Conservation (phyloP, 352 stramenopile genomes). For the Pythium rishiriense region DNA sequence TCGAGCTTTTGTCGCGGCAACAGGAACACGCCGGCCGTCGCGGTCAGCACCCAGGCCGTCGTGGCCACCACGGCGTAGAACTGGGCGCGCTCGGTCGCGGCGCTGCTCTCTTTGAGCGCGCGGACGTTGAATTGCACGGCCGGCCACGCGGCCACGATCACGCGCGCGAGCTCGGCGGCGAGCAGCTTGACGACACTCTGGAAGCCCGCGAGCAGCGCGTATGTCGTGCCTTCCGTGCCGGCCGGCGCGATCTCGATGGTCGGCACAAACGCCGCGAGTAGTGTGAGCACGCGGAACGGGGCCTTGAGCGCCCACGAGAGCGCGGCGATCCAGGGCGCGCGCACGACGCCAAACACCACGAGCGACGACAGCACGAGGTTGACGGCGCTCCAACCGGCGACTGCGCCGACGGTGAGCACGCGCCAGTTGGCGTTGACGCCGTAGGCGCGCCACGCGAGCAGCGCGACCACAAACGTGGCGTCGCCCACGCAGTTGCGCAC, state of each 20-base stretch:
- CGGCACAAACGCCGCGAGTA: conserved; percentile 40
- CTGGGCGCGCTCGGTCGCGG: not conserved
- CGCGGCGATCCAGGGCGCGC: conserved; percentile 31
- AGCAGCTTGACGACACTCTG: conserved; percentile 41
- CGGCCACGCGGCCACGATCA: conserved; percentile 7
- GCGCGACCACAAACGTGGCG: conserved; percentile 20
- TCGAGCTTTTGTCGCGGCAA: conserved; percentile 46
- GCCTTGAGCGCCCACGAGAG: conserved; percentile 24
- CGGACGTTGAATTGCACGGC: conserved; percentile 18
- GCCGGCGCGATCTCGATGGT: conserved; percentile 45
- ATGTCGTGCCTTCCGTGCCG: conserved; percentile 46
- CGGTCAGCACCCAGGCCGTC: conserved; percentile 25
- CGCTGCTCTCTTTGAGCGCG: not conserved
- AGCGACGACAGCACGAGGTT: conserved; percentile 25
- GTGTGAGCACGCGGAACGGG: conserved; percentile 28
- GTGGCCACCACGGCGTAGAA: conserved; percentile 27
- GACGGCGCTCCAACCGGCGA: conserved; percentile 18
- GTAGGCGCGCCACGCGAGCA: conserved; percentile 30
- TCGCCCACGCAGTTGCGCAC: conserved; percentile 28
- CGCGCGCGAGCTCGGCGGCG: conserved; percentile 25
- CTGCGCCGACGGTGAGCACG: conserved; percentile 4
- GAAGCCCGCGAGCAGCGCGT: conserved; percentile 36
- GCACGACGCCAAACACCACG: conserved; percentile 27
- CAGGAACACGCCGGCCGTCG: conserved; percentile 26
- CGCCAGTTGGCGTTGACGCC: conserved; percentile 33